Base-by-base conservation (phyloP, 2,329 filamentous ascomycete genomes). In the Trichoderma polysporum region DNA sequence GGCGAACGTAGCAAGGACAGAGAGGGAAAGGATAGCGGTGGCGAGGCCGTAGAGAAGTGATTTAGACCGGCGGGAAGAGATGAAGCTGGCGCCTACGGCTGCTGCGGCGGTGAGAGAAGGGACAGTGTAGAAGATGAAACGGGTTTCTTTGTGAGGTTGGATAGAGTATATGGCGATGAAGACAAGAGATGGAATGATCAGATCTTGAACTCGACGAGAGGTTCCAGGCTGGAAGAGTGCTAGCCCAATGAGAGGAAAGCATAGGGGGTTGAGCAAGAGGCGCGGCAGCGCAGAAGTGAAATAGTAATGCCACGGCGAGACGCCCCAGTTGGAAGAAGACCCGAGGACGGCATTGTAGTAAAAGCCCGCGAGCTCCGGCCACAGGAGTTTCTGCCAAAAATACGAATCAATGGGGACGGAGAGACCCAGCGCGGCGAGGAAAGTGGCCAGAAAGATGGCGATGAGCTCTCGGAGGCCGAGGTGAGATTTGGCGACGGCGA, bases 61-160 rank as follows among this genome's bases (percentile, higher is more conserved):
- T 75, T 93, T 94, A 5, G 81, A 74, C n/a, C 86, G 82, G 47
- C 90, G 88, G 0, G 81, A 83, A 79, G 87, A 91, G 70, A 96
- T 80, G 77, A 88, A 90, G 66, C 88, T 86, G 15, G 93, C 92
- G 22, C 89, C 90, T 4, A 92, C 83, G 3, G 92, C 89, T 0
- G 93, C 90, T 2, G 90, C 86, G 12, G 90, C 90, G 0, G 94
- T 97, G 33, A 98, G 81, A 0, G 90, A 84, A 0, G 95, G 95
- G 27, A 97, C 84, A 61, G 88, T 85, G 79, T 98, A 98, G 73
- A 98, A 88, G 72, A 99, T 90, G 82, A 99, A 99, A 19, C 95
- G 91, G 76, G 93, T 91, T 80, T 99, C 95, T 77, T 99, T 99
- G 81, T 99, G 95, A 0, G 94, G 94, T 69, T 97, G 91, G 59